Base-by-base conservation (phyloP, 208 protist genomes). In the Leptomonas pyrrhocoris region DNA sequence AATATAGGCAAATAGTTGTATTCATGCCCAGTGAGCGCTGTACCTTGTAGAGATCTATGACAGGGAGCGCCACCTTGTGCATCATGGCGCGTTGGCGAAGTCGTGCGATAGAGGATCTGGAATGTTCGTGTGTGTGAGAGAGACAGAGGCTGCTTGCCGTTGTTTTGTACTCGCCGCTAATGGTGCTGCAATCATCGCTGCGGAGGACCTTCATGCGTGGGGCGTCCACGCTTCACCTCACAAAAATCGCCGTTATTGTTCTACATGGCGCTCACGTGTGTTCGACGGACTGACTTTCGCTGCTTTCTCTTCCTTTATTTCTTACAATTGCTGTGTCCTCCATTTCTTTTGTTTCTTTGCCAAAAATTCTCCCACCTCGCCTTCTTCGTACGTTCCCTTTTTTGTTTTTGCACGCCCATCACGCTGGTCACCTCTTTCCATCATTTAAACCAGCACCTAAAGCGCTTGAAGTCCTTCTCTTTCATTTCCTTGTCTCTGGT, bases 401-500 rank as follows among this genome's bases (percentile, higher is more conserved):
- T 45, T 60, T 45, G 8, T 45, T 50, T 50, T 21, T 50, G 12
- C 23, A 38, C 11, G 6, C 6, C 18, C 31, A 40, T 34, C 31
- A 30, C 18, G n/a, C 28, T 49, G 16, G 18, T 48, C 3, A 48
- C 18, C 16, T 48, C 11, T 48, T 42, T 42, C 13, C 13, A 12
- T 19, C 11, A 18, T 21, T 48, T 48, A 6, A 3, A n/a, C 16
- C 4, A 48, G 11, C 43, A 48, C 49, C 27, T 13, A 30, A 16
- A 23, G 23, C 45, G 19, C 6, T 5, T 38, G 16, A 28, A 50
- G 34, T 63, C 23, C 38, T 59, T 68, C n/a, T 68, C 49, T 62
- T 80, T 59, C 50, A 77, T 48, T 68, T 31, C 46, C 49, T 57
- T 61, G 6, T 54, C 34, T 65, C 12, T 48, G 23, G 15, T 36